Base-by-base conservation (phyloP, 164 flowering plant species). In the Brasenia schreberi region DNA sequence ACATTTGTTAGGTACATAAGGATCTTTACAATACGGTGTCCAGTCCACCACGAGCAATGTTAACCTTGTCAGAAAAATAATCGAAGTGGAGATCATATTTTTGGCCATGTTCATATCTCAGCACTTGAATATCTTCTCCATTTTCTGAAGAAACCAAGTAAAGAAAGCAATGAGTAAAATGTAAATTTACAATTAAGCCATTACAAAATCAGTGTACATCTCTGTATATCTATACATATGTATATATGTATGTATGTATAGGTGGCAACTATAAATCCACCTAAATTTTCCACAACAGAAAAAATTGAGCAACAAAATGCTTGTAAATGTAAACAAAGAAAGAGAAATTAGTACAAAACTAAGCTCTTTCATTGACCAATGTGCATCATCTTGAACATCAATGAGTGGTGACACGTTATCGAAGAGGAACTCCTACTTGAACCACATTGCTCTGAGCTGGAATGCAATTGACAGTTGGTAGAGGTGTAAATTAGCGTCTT, bases 1-100 rank as follows among this genome's bases (percentile, higher is more conserved):
- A 95, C 97, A 80, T 95, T 83, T 33, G 79, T 69, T 7, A 95
- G 96, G 80, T 95, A 95, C 97, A 95, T 95, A 33, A 95, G 91
- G 17, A 92, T 87, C 58, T 97, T 95, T 23, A 96, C 99, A 67
- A 84, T 53, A 14, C 97, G 90, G 70, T 88, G 97, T 18, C 99
- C 99, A 64, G 97, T 18, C 99, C 99, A 64, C 99, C 97, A 12
- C 94, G 85, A 68, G 85, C 97, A 80, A 87, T 86, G 72, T 95
- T 90, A 65, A 85, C 94, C 77, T 84, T 83, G 70, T 92, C 97
- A 43, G 66, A 59, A 69, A 91, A 92, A 79, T 85, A 95, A 78
- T 95, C 99, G 76, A 77, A 87, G 75, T 94, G 99, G 5, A 96
- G 88, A 14, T 89, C 99, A 72, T 91, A 94, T 67, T 91, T 91